Evolutionary conservation across 2,329 filamentous ascomycete genomes (phyloP).

Genomic region (Alternaria postmessia): DNA sequence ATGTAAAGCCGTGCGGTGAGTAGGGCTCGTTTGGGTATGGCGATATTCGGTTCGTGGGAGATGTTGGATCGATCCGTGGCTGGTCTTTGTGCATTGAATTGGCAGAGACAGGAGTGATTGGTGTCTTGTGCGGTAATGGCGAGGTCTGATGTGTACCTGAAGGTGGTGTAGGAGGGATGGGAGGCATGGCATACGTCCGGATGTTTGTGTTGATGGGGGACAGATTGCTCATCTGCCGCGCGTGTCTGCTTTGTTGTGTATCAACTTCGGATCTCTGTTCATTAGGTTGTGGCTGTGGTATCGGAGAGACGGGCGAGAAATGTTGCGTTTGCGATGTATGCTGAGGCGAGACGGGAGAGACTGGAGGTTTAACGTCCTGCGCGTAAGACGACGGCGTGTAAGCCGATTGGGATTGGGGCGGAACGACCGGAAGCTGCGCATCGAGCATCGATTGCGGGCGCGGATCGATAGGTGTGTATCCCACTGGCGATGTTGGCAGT

Average conservation of each 20-base stretch:
- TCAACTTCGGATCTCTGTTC: slow-evolving; percentile 25
- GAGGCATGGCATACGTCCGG: slow-evolving; percentile 28
- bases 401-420: slow-evolving; percentile 32
- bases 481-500: slow-evolving; percentile 32
- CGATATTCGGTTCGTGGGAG: slow-evolving; percentile 21
- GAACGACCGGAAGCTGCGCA: slow-evolving; percentile 31
- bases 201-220: slow-evolving; percentile 45
- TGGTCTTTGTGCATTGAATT: slow-evolving; percentile 22
- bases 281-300: slow-evolving; percentile 24
- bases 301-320: slow-evolving; percentile 37
- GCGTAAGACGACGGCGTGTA: slow-evolving; percentile 32
- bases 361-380: slow-evolving; percentile 34
- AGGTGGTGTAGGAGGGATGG: slow-evolving; percentile 38
- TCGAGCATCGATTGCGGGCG: slow-evolving; percentile 39
- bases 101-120: slow-evolving; percentile 40
- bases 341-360: slow-evolving; percentile 38
- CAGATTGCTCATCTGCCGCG: slow-evolving; percentile 44
- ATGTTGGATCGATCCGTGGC: slow-evolving; percentile 7
- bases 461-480: slow-evolving; percentile 34
- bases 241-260: slow-evolving; percentile 35
- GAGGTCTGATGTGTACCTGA: slow-evolving; percentile 30
- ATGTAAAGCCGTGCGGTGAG: slow-evolving; percentile 43
- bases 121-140: slow-evolving; percentile 36
- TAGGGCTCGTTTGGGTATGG: slow-evolving; percentile 37
- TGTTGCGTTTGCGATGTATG: slow-evolving; percentile 25